A percentile compares a stretch with the other conserved stretches of the same genome.
Evolutionary conservation across 306 rosid species (phyloP).

Genomic region (Boehmeria nivea): DNA sequence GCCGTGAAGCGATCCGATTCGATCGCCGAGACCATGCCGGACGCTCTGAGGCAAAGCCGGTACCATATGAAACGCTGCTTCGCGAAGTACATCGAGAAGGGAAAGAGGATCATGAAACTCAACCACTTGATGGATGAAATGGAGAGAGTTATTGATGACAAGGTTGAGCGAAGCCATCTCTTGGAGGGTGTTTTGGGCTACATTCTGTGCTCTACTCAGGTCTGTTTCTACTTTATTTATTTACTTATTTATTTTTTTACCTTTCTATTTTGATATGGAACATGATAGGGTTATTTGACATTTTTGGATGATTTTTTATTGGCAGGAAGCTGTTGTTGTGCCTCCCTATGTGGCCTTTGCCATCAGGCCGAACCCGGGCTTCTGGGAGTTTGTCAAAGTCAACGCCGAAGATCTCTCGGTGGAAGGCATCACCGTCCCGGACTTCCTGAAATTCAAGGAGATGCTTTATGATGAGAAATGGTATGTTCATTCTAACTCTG

Average conservation of each 20-base stretch:
- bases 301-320: not conserved
- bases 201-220: slow-evolving; percentile 69
- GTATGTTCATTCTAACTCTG: slow-evolving; percentile 23
- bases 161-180: slow-evolving; percentile 44
- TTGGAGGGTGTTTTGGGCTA: slow-evolving; percentile 68
- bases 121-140: slow-evolving; percentile 69
- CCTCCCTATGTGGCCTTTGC: slow-evolving; percentile 84
- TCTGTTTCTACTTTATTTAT: slow-evolving; percentile 9
- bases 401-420: slow-evolving; percentile 60
- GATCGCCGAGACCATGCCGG: slow-evolving; percentile 58
- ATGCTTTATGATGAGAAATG: slow-evolving; percentile 53
- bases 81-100: slow-evolving; percentile 66
- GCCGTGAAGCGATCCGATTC: slow-evolving; percentile 42
- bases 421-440: slow-evolving; percentile 45
- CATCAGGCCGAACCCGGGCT: slow-evolving; percentile 74
- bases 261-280: not conserved
- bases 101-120: slow-evolving; percentile 61
- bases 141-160: slow-evolving; percentile 58
- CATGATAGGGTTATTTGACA: too few species aligned
- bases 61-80: slow-evolving; percentile 80
- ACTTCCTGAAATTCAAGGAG: slow-evolving; percentile 66
- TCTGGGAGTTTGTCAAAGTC: slow-evolving; percentile 74
- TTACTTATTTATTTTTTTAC: not conserved
- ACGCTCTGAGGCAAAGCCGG: slow-evolving; percentile 69
- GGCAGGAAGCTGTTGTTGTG: slow-evolving; percentile 75